Base-by-base conservation (phyloP, 495 filamentous ascomycete genomes). In the Evansstolkia leycettana region DNA sequence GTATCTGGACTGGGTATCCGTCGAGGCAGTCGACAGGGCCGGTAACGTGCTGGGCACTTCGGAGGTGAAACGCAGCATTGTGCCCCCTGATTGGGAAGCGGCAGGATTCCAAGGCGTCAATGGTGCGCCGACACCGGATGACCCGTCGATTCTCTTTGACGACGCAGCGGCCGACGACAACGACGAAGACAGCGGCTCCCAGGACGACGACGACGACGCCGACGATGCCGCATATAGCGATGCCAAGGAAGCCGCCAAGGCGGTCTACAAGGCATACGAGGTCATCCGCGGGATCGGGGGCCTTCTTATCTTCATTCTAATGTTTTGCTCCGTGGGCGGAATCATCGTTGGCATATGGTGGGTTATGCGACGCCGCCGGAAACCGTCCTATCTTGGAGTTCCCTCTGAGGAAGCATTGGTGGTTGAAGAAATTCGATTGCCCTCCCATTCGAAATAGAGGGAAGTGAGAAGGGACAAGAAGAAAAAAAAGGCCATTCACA, bases 1-100 rank as follows among this genome's bases (percentile, higher is more conserved):
- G 8, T 60, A 52, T 30, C 38, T 63, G 32, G 57, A 63, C 41
- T 60, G 54, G 50, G 38, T 40, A 36, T 55, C 5, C 68, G 85
- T 5, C 82, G 76, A 54, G 18, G 57, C 54, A 2, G 37, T 60
- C 1, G 43, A 57, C 34, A 33, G 25, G 28, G 37, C 40, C 8
- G 40, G 40, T n/a, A 17, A 17, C 9, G 36, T 36, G 1, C 39
- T 64, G 34, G 47, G 55, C 17, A 52, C 47, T 18, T 64, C 60
- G 2, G 33, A 38, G 1, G 28, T 55, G 8, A 37, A 41, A 7
- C 54, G 54, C 24, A 60, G 47, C 19, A 31, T 38, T 1, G 48
- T 47, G 5, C 60, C 58, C 1, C 26, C 10, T 11, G 54, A 64
- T 31, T 64, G 60, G 60, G 43, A 49, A 12, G 42, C 50, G 13